phyloP scores from a whole-genome alignment of 2,329 filamentous ascomycete species.

The Botrytis fragariae region DNA sequence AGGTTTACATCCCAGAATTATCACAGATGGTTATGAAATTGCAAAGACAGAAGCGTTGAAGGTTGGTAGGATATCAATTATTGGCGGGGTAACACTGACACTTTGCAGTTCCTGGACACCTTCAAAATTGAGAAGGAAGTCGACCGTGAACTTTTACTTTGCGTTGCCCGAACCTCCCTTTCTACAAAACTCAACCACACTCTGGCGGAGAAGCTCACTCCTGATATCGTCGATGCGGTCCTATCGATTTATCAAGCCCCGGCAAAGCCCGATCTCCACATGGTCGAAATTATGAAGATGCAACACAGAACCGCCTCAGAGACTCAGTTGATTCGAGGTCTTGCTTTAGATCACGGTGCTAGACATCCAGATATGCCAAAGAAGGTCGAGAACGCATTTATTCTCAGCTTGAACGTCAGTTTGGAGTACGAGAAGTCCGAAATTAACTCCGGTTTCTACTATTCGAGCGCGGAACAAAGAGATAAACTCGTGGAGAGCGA shows the following conservation, averaged over 20 bases:
- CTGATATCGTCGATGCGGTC: slow-evolving; percentile 93
- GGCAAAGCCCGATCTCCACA: slow-evolving; percentile 93
- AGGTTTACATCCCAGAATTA: slow-evolving; percentile 92
- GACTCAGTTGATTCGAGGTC: slow-evolving; percentile 89
- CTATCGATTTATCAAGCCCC: slow-evolving; percentile 88
- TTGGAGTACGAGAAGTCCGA: slow-evolving; percentile 99
- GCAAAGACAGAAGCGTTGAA: slow-evolving; percentile 91
- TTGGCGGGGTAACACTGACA: slow-evolving; percentile 23
- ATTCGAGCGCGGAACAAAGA: slow-evolving; percentile 92
- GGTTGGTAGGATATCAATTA: slow-evolving; percentile 46
- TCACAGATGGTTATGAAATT: slow-evolving; percentile 96
- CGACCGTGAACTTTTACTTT: slow-evolving; percentile 90
- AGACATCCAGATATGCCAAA: slow-evolving; percentile 99
- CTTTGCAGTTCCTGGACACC: slow-evolving; percentile 74
- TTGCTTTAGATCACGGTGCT: slow-evolving; percentile 92
- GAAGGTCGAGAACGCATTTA: slow-evolving; percentile 89
- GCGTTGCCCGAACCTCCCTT: slow-evolving; percentile 89
- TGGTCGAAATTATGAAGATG: slow-evolving; percentile 99
- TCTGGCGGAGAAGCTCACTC: slow-evolving; percentile 86
- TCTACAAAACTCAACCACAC: slow-evolving; percentile 91
- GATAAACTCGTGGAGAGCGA: slow-evolving; percentile 98
- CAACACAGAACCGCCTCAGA: slow-evolving; percentile 95
- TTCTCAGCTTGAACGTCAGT: slow-evolving; percentile 93
- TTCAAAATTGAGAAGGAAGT: slow-evolving; percentile 90
- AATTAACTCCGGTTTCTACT: slow-evolving; percentile 99